Base-by-base conservation (phyloP, 1,139 yeast genomes). In the Kodamaea fungicola region DNA sequence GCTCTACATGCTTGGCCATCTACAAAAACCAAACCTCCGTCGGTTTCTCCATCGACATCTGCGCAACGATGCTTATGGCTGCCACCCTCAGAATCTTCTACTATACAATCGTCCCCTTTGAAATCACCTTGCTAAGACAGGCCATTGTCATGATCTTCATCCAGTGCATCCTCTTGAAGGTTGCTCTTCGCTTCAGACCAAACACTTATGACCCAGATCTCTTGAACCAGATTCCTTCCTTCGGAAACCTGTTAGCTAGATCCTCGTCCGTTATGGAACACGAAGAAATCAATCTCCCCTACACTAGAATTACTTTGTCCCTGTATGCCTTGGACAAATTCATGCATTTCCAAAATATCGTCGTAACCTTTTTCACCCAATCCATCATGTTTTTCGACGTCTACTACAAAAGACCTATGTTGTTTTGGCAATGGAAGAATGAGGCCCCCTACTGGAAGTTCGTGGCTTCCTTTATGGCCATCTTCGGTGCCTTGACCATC, bases 61-160 rank as follows among this genome's bases (percentile, higher is more conserved):
- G 96, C 61, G 92, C 90, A 10, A 86, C 95, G 8, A 88, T 89
- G 96, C 59, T 89, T 42, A 71, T 87, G 49, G 84, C 96, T 1
- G 77, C 88, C 33, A 76, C 82, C 4, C 62, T 88, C 31, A 71
- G 95, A 44, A 80, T 89, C 13, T 77, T 80, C 38, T 89, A 86
- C 63, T 89, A 83, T 62, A 61, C 82, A 44, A 80, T 88, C 36
- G 75, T 82, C 31, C 96, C 96, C 0, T 89, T 81, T 56, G 96
- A 89, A 54, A 59, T 76, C 12, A 76, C 95, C 2, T 60, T 89
- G 28, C 65, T 88, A 31, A 62, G 90, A 41, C 97, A 89, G 55
- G 78, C 94, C 28, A 54, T 84, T 31, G 75, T 85, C 16, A 89
- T 87, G 95, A 71, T 88, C 21, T 68, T 76, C 43, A 83, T 87